These are phyloP conservation scores for Calamus simplicifolius DNA, from an alignment of 176 grass and related monocot genomes.

Conservation along the genomic window DNA sequence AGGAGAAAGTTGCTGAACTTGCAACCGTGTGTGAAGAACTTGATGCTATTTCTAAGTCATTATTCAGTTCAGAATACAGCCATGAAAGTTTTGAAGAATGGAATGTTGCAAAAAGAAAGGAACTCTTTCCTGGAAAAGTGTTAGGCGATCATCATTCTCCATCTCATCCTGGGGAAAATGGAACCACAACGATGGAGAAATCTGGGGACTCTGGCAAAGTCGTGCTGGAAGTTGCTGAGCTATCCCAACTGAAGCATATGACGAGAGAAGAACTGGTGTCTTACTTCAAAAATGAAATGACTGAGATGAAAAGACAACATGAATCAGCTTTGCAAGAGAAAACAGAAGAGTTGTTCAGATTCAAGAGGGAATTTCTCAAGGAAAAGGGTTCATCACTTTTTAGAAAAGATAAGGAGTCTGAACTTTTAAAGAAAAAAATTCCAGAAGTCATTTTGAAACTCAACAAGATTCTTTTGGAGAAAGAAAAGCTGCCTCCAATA, in stretches of 20 bases:
- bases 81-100: conserved; percentile 40
- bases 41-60: conserved; percentile 37
- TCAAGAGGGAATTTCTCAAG: conserved; percentile 66
- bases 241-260: conserved; percentile 72
- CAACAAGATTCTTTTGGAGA: conserved; percentile 38
- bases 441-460: conserved; percentile 46
- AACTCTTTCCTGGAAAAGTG: conserved; percentile 41
- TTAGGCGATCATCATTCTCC: conserved; percentile 31
- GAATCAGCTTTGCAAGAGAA: conserved; percentile 50
- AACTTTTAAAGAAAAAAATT: conserved; percentile 37
- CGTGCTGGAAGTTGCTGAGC: conserved; percentile 64
- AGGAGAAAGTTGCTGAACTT: conserved; percentile 30
- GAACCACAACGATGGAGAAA: conserved; percentile 20
- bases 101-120: conserved; percentile 53
- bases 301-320: conserved; percentile 43
- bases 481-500: conserved; percentile 21
- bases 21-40: conserved; percentile 41
- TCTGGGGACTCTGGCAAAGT: conserved; percentile 51
- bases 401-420: conserved; percentile 68
- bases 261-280: conserved; percentile 25
- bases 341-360: conserved; percentile 78
- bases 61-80: conserved; percentile 27
- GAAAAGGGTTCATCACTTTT: conserved; percentile 36
- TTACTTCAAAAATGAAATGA: conserved; percentile 57
- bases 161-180: conserved; percentile 29